Evolutionary conservation across 805 yeast genomes (phyloP).

Genomic region (Ogataea haglerorum): DNA sequence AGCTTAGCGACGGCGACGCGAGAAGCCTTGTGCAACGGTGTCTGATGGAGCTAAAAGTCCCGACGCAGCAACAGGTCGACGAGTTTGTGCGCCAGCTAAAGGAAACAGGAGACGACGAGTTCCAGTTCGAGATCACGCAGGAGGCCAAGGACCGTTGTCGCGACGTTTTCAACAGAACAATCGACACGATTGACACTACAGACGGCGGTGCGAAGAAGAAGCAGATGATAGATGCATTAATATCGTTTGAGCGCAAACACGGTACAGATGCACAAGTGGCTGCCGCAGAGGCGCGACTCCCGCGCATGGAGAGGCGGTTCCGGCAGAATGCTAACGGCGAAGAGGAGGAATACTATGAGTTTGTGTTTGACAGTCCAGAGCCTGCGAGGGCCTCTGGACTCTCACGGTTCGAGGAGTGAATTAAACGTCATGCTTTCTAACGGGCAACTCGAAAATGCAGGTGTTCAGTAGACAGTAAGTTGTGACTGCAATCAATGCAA

Average conservation of each 20-base stretch:
- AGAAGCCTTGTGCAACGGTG: constrained; percentile 65
- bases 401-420: constrained; percentile 9
- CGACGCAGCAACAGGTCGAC: constrained; percentile 49
- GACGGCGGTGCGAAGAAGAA: constrained; percentile 44
- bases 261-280: constrained; percentile 45
- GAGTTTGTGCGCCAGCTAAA: constrained; percentile 28
- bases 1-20: constrained; percentile 31
- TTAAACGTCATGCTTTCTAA: constrained; percentile 3
- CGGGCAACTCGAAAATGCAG: constrained; percentile 32
- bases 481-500: constrained; percentile 45
- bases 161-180: constrained; percentile 52
- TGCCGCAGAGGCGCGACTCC: constrained; percentile 45
- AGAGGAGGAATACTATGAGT: constrained; percentile 17
- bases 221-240: constrained; percentile 56
- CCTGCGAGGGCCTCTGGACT: not conserved
- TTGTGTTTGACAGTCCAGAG: constrained; percentile 3
- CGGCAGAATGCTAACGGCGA: constrained; percentile 46
- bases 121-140: constrained; percentile 49
- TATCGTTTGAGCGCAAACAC: constrained; percentile 59
- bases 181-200: constrained; percentile 36
- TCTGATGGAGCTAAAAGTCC: constrained; percentile 64
- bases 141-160: constrained; percentile 47
- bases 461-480: constrained; percentile 40
- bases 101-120: constrained; percentile 36
- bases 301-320: constrained; percentile 48